Base-by-base conservation (phyloP, 2,329 filamentous ascomycete species). In the Phyllosticta citrichinensis region DNA sequence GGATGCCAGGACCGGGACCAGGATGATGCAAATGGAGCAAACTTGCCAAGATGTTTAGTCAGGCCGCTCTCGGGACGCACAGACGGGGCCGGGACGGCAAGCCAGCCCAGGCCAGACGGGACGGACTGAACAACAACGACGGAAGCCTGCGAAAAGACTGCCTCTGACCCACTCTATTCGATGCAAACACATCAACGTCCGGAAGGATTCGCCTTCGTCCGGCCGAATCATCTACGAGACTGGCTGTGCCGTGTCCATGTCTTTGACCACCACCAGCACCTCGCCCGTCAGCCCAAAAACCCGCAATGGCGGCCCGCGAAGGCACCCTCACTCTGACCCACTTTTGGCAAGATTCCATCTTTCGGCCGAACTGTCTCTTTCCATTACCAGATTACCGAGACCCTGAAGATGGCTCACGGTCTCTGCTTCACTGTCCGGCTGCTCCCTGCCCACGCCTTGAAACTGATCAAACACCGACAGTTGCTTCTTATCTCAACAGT, bases 21-120 rank as follows among this genome's bases (percentile, higher is more conserved):
- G 52, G 52, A 35, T 25, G 52, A 52, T 61, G 59, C 59, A 61
- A 61, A 61, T 22, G 17, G 11, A 19, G 17, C 59, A 61, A 61
- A 61, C 59, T 47, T 19, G 54, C 59, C 50, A 24, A 27, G 52
- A 12, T 6, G 27, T 10, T 24, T 12, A 12, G 52, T n/a, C 20
- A 24, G 20, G 52, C 20, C 11, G 51, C 19, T 1, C 8, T 24
- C 8, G 51, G 22, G 50, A 25, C 52, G 52, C 53, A 53, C 19
- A 9, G 51, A 53, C 51, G 19, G 51, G 24, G 20, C 19, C 9
- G 51, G 20, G 19, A 47, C n/a, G n/a, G n/a, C n/a, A n/a, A n/a
- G n/a, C n/a, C n/a, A n/a, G n/a, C n/a, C n/a, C n/a, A n/a, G n/a
- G 35, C 35, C 35, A 40, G 12, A 40, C 35, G 30, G 30, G 35